Percentiles rank a stretch among this genome's conserved stretches.
Conservation (phyloP, 148 eudicot genomes). For the Linanthus parryae region DNA sequence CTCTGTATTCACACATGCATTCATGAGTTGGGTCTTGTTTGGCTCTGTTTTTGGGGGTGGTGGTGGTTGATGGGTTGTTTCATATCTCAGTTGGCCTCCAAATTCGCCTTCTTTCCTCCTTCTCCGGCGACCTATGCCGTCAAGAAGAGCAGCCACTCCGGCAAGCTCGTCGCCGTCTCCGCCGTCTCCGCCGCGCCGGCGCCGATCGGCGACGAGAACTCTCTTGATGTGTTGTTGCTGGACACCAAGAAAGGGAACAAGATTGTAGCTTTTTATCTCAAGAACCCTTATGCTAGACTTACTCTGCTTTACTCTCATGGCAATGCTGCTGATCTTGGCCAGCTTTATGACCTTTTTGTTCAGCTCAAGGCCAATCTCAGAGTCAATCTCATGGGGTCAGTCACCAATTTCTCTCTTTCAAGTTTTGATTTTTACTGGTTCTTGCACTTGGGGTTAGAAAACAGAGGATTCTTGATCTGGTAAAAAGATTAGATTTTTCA, state of each 20-base stretch:
- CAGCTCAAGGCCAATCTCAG: slow-evolving; percentile 96
- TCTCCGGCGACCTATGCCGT: slow-evolving; percentile 84
- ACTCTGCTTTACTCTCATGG: slow-evolving; percentile 92
- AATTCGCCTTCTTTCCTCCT: slow-evolving; percentile 95
- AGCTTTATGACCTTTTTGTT: slow-evolving; percentile 86
- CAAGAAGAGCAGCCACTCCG: slow-evolving; percentile 58
- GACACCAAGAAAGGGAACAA: slow-evolving; percentile 77
- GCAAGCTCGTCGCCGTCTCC: slow-evolving; percentile 55
- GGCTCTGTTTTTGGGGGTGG: slow-evolving; percentile 14
- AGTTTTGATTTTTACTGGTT: neutral
- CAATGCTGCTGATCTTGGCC: slow-evolving; percentile 98
- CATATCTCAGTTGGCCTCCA: slow-evolving; percentile 74
- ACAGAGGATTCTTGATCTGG: neutral
- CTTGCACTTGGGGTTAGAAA: slow-evolving; percentile 1
- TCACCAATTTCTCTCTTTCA: neutral
- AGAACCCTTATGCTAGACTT: slow-evolving; percentile 76
- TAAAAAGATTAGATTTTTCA: neutral
- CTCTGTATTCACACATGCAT: slow-evolving; percentile 43
- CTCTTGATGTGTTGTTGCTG: slow-evolving; percentile 56
- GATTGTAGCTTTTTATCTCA: slow-evolving; percentile 77
- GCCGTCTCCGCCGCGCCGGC: slow-evolving; percentile 45
- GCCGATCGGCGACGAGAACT: slow-evolving; percentile 50
- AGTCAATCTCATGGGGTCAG: slow-evolving; percentile 87
- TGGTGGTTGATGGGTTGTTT: slow-evolving; percentile 61
- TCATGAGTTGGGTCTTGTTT: slow-evolving; percentile 38